Evolutionary conservation across 805 yeast species (phyloP).

Genomic region (Sugiyamaella mastotermitis): DNA sequence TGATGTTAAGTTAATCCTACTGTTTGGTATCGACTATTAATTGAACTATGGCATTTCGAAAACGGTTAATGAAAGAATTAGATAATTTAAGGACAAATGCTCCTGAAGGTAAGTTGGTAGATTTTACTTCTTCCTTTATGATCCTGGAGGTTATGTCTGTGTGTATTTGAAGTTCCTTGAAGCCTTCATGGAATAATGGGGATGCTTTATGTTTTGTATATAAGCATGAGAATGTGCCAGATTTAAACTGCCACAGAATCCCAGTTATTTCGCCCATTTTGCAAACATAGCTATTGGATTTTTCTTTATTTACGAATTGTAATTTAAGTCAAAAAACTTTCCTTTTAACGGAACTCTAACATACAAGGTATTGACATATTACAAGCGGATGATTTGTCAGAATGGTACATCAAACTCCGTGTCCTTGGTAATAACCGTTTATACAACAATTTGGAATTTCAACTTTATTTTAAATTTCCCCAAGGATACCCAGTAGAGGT

Average conservation of each 20-base stretch:
- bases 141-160: not conserved
- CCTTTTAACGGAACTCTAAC: not conserved
- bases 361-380: slow-evolving; percentile 26
- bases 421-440: slow-evolving; percentile 33
- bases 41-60: slow-evolving; percentile 3
- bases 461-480: slow-evolving; percentile 40
- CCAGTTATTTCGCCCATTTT: not conserved
- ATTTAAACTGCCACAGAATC: not conserved
- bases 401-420: slow-evolving; percentile 35
- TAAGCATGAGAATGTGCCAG: not conserved
- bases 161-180: not conserved
- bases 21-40: too few species aligned
- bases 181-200: not conserved
- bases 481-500: slow-evolving; percentile 51
- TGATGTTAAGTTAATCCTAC: too few species aligned
- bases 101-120: slow-evolving; percentile 3
- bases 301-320: too few species aligned
- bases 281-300: too few species aligned
- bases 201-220: not conserved
- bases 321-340: too few species aligned
- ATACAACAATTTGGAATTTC: slow-evolving; percentile 34
- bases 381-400: slow-evolving; percentile 30
- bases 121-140: too few species aligned
- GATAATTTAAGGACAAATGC: not conserved
- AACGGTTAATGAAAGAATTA: slow-evolving; percentile 2